Base-by-base conservation (phyloP, 305 asterid genomes). In the Fraxinus xanthoxyloides region DNA sequence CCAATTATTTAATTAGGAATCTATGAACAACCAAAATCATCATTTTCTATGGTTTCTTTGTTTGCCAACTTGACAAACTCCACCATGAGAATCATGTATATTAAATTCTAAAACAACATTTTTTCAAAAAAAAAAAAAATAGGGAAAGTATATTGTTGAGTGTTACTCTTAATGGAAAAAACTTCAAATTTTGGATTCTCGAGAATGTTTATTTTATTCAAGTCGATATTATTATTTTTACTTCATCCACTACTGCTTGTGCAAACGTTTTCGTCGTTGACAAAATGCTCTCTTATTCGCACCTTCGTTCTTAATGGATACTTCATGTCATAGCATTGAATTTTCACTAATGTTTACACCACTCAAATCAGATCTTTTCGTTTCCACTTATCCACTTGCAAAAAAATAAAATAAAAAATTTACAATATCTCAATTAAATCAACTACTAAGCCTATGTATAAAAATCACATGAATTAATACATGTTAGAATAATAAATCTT, bases 61-160 rank as follows among this genome's bases (percentile, higher is more conserved):
- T 78, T 46, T 78, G 89, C 82, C 87, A 86, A 38, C 85, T 86
- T 77, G 74, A 78, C 54, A 51, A 77, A 86, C 87, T 83, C 89
- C 76, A 80, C 1, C 75, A 36, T 81, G 75, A 83, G 87, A 86
- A 83, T 83, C 79, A 36, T 36, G 43, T 36, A 12, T 36, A 36
- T 36, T 36, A 36, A 36, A 36, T 36, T 36, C 65, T 83, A 54
- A 24, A 40, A 2, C 15, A 40, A 9, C 0, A n/a, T 0, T 2
- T 10, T 1, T 40, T 40, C 9, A 40, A 12, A 46, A 13, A 12
- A 9, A 46, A 46, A 46, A 9, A 13, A 46, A 46, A 13, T 0
- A 46, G 2, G 0, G 17, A 12, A 48, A 48, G 7, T 17, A 48
- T 48, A 4, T 15, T 4, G 23, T 35, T 7, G 21, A 17, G 21